A percentile compares a stretch with the other conserved stretches of the same genome.
phyloP scores from a whole-genome alignment of 2,329 filamentous ascomycete species.

The Penicillium brevicompactum region DNA sequence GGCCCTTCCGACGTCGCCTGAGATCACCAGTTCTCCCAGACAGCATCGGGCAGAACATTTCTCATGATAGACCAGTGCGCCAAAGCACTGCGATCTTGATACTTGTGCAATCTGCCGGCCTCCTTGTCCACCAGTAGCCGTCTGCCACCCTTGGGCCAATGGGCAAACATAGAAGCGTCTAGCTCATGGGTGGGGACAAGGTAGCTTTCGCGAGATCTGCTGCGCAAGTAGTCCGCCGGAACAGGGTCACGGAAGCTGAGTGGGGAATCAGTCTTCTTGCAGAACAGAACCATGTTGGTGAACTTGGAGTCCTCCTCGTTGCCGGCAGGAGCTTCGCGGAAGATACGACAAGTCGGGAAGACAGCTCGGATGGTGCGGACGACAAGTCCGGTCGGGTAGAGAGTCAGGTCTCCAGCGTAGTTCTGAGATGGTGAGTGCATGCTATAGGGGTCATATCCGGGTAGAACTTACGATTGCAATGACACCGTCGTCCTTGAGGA shows the following conservation, averaged over 20 bases:
- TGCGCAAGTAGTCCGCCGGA: constrained; percentile 70
- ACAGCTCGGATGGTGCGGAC: constrained; percentile 78
- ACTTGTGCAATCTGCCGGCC: constrained; percentile 67
- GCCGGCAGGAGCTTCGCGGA: constrained; percentile 69
- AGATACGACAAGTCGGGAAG: constrained; percentile 89
- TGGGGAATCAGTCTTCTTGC: constrained; percentile 62
- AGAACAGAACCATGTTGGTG: constrained; percentile 96
- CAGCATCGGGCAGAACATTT: constrained; percentile 69
- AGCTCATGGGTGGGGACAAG: constrained; percentile 75
- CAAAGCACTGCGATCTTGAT: constrained; percentile 74
- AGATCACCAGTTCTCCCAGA: constrained; percentile 86
- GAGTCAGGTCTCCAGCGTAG: constrained; percentile 84
- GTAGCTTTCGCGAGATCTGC: constrained; percentile 68
- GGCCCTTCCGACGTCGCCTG: not conserved
- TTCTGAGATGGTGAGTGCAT: constrained; percentile 60
- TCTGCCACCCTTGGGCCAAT: constrained; percentile 48
- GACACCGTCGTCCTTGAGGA: constrained; percentile 77
- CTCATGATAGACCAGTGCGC: constrained; percentile 95
- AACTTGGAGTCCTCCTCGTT: constrained; percentile 65
- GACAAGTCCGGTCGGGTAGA: constrained; percentile 75
- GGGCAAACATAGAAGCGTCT: constrained; percentile 41
- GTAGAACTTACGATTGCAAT: constrained; percentile 75
- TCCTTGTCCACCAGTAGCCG: constrained; percentile 50
- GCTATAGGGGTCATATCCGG: not conserved
- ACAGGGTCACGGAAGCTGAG: constrained; percentile 69